Base-by-base conservation (phyloP, 2,329 filamentous ascomycete genomes). In the Talaromyces sp. region DNA sequence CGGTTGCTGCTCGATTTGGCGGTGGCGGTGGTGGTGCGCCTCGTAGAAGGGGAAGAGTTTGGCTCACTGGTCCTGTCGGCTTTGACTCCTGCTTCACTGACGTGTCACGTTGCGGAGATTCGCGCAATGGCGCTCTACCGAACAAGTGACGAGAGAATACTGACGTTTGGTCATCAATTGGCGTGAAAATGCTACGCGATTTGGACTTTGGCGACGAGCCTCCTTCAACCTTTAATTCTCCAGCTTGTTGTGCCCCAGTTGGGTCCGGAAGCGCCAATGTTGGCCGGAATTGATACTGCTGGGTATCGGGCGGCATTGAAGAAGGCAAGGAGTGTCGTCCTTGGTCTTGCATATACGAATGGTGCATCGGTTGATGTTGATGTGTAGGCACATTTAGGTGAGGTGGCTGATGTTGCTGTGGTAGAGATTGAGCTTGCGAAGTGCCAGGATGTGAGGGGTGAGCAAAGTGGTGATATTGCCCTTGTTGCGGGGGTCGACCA, bases 151-250 rank as follows among this genome's bases (percentile, higher is more conserved):
- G 91, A 13, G 92, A 92, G 50, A 97, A 80, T 66, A 97, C 89
- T 1, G 93, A 97, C 58, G 91, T 87, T 71, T 90, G 93, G 75
- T 97, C 93, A 72, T 98, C 95, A 68, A 99, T 96, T 0, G 95
- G 95, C 0, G 95, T 99, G 75, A 98, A 98, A 66, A 99, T 98
- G 76, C 93, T 97, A 74, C 93, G 90, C 24, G 90, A 89, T 75
- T 93, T 93, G 39, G 84, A 79, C 72, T 89, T 90, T 2, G 90
- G 89, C n/a, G 87, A 78, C 49, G 75, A 74, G 24, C 68, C 81
- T 74, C 68, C 73, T 66, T 75, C 84, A 70, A 43, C 71, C 74
- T 75, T 83, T 72, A 68, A 70, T 66, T 39, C 77, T 69, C 60
- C 73, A 60, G 76, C 66, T 63, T 86, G 85, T 59, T 87, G 84